These are phyloP conservation scores for Fusarium papillatum DNA, from an alignment of 2,329 filamentous ascomycete species.

Conservation along the genomic window DNA sequence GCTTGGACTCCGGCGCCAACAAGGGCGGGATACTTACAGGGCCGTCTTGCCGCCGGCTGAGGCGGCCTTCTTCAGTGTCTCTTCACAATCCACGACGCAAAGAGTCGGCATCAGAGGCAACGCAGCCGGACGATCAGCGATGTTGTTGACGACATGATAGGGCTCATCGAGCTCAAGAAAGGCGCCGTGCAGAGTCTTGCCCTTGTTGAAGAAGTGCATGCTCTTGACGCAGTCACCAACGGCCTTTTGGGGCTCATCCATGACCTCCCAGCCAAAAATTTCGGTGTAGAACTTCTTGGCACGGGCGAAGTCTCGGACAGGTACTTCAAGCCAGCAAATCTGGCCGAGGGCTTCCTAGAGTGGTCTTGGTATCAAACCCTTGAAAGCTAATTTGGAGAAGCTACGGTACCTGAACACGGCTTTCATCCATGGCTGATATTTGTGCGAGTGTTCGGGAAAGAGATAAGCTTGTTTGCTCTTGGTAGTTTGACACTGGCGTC, in stretches of 20 bases:
- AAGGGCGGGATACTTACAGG: constrained; percentile 45
- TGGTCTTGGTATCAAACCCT: neutral
- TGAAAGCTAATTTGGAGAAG: neutral
- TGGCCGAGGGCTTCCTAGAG: constrained; percentile 46
- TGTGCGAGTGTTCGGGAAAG: neutral
- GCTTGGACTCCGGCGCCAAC: constrained; percentile 3
- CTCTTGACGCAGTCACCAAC: constrained; percentile 43
- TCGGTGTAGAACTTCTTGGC: constrained; percentile 54
- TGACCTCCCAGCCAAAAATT: constrained; percentile 51
- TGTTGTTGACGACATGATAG: constrained; percentile 44
- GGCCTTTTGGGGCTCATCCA: constrained; percentile 32
- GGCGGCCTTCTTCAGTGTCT: constrained; percentile 46
- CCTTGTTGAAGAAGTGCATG: constrained; percentile 52
- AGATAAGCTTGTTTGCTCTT: neutral
- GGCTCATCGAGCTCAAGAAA: constrained; percentile 50
- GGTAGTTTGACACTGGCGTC: neutral
- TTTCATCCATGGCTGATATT: constrained; percentile 20
- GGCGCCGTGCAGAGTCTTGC: constrained; percentile 49
- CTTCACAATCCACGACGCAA: constrained; percentile 49
- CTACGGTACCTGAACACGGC: constrained; percentile 23
- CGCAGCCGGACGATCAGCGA: constrained; percentile 39
- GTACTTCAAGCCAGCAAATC: constrained; percentile 56
- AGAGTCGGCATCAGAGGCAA: constrained; percentile 51
- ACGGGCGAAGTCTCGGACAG: constrained; percentile 50
- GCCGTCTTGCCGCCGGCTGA: constrained; percentile 50